phyloP scores from a whole-genome alignment of 2,329 filamentous ascomycete genomes.

The Gliomastix tumulicola region DNA sequence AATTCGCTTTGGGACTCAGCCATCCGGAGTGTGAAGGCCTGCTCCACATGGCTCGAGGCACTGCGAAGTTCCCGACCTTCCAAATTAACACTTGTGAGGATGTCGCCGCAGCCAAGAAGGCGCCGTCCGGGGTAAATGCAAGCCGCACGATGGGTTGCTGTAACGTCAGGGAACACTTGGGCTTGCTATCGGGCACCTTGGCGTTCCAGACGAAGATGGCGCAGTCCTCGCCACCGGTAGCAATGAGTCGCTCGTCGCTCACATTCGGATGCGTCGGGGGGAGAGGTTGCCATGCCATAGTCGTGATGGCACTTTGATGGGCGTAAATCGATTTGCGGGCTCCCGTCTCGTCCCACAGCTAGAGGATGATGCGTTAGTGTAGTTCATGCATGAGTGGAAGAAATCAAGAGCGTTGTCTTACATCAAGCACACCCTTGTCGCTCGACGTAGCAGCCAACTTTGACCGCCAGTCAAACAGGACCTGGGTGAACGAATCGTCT shows the following conservation, averaged over 20 bases:
- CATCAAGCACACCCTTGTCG: constrained; percentile 53
- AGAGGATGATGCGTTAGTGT: not conserved
- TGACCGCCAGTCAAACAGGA: constrained; percentile 48
- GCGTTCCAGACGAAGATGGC: constrained; percentile 58
- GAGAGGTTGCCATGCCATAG: constrained; percentile 54
- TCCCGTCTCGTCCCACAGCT: constrained; percentile 50
- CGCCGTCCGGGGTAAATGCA: constrained; percentile 56
- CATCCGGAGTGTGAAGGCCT: constrained; percentile 48
- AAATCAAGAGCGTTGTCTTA: constrained; percentile 36
- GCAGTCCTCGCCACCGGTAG: constrained; percentile 56
- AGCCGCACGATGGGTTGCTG: constrained; percentile 49
- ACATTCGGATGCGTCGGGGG: constrained; percentile 20
- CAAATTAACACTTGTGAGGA: constrained; percentile 54
- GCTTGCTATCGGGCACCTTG: constrained; percentile 43
- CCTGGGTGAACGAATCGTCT: constrained; percentile 46
- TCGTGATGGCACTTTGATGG: constrained; percentile 51
- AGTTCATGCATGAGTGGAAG: not conserved
- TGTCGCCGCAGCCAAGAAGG: constrained; percentile 56
- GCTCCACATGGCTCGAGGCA: constrained; percentile 55
- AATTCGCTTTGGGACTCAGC: constrained; percentile 47
- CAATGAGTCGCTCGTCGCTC: constrained; percentile 49
- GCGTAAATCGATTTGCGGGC: constrained; percentile 49
- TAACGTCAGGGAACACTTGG: constrained; percentile 56
- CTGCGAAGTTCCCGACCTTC: constrained; percentile 52
- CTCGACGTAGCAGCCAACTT: constrained; percentile 51